Base-by-base conservation (phyloP, 2,329 filamentous ascomycete genomes). In the Phialophora macrospora region DNA sequence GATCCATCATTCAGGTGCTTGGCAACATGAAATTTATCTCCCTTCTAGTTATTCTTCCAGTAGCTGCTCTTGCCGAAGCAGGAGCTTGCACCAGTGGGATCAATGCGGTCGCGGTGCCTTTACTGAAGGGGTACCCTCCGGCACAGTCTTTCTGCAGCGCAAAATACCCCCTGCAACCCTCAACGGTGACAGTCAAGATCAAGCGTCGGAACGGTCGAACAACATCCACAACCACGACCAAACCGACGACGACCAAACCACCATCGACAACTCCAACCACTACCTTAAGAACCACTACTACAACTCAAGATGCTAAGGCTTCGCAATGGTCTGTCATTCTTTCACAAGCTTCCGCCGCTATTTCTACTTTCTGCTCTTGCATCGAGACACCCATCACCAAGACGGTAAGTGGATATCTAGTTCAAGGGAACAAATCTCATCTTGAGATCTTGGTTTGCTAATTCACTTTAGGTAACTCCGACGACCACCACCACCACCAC, bases 71-170 rank as follows among this genome's bases (percentile, higher is more conserved):
- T 44, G 55, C 55, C 8, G 34, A 46, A 8, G 55, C 55, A 26
- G 55, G 55, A 57, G 55, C 32, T 28, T 57, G 55, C 34, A 26
- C 26, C 20, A 46, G 55, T 12, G 55, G 55, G 9, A 57, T 46
- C 22, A 44, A 57, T 17, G 55, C 55, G 14, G 8, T 57, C 1
- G 55, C 55, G 11, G 55, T 57, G 9, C 55, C 55, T 11, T 28
- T 57, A 4, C 55, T 57, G 34, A 44, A 57, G 22, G 32, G 34
- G 3, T 57, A 57, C 4, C 34, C 55, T 7, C 55, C 55, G 7
- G 55, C 55, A 41, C 55, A 57, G 22, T 44, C 55, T 17, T 57
- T 57, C 34, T 57, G 55, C 24, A 57, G 55, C 20, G 55, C 55
- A 44, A 38, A 57, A 38, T 57, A 57, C 26, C 55, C 34, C 17